phyloP scores from a whole-genome alignment of 768 basidiomycete genomes.

The Daedaleopsis nitida region DNA sequence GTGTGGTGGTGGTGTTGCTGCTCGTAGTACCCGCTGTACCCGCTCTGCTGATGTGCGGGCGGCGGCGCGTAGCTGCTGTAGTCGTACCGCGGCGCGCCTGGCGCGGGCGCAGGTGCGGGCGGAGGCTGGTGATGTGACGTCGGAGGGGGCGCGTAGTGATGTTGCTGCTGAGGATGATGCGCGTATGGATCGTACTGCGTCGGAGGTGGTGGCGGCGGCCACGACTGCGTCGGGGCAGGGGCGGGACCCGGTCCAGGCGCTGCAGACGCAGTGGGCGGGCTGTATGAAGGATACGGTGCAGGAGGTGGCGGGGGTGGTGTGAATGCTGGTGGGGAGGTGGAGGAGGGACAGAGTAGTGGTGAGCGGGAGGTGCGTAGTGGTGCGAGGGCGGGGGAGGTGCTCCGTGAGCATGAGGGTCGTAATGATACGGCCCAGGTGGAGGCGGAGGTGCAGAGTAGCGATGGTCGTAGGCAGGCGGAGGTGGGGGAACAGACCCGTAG shows the following conservation, averaged over 20 bases:
- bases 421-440: conserved; percentile 21
- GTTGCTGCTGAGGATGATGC: conserved; percentile 32
- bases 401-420: conserved; percentile 27
- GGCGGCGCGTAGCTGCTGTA: conserved; percentile 19
- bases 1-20: conserved; percentile 24
- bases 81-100: conserved; percentile 18
- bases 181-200: conserved; percentile 31
- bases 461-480: conserved; percentile 25
- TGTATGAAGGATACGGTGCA: conserved; percentile 19
- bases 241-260: conserved; percentile 23
- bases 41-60: conserved; percentile 15
- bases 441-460: conserved; percentile 21
- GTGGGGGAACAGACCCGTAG: conserved; percentile 17
- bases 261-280: conserved; percentile 19
- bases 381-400: conserved; percentile 28
- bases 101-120: conserved; percentile 24
- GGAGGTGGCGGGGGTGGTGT: conserved; percentile 18
- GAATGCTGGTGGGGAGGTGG: conserved; percentile 14
- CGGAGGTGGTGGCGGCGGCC: conserved; percentile 12
- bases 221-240: conserved; percentile 17
- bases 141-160: conserved; percentile 23
- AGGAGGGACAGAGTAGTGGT: conserved; percentile 25
- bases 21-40: conserved; percentile 22
- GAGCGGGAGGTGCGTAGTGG: conserved; percentile 16
- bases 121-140: conserved; percentile 21